Percentiles rank a stretch among this genome's conserved stretches.
These are phyloP conservation scores for Lichtheimia corymbifera DNA, from an alignment of 371 early-diverging fungal species.

Conservation along the genomic window DNA sequence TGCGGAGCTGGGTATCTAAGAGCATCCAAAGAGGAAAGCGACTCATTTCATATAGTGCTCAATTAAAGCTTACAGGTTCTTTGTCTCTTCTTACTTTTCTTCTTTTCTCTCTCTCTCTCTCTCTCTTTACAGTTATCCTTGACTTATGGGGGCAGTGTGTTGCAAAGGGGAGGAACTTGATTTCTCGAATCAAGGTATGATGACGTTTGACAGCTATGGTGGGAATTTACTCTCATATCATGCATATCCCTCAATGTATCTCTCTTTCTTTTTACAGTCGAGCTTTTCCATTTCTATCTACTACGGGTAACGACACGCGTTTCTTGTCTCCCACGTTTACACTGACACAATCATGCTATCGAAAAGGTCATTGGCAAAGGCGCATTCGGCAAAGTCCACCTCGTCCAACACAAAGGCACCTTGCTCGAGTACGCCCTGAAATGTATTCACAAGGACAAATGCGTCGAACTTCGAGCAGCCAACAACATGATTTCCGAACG, in stretches of 20 bases:
- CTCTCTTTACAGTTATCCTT: background rate
- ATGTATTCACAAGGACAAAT: constrained; percentile 58
- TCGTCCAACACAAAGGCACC: constrained; percentile 80
- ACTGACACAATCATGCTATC: background rate
- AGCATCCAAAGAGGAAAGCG: no score
- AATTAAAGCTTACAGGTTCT: background rate
- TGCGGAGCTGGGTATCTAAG: no score
- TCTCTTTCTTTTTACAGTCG: background rate
- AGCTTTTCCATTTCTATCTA: constrained; percentile 39
- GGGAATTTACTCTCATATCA: background rate
- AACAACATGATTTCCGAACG: constrained; percentile 60
- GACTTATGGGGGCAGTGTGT: constrained; percentile 33
- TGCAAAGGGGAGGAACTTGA: constrained; percentile 41
- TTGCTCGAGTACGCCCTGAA: constrained; percentile 57
- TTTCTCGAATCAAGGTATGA: constrained; percentile 31
- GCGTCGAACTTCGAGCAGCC: constrained; percentile 54
- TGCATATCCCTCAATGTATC: background rate
- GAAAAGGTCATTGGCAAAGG: constrained; percentile 65
- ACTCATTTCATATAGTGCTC: no score
- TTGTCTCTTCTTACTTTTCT: background rate
- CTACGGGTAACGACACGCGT: constrained; percentile 32
- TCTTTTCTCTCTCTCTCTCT: background rate
- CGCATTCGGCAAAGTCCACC: constrained; percentile 80
- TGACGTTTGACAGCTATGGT: background rate
- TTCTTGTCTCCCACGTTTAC: background rate